Conservation (phyloP, 2,329 filamentous ascomycete species). For the Diaporthe sp. region DNA sequence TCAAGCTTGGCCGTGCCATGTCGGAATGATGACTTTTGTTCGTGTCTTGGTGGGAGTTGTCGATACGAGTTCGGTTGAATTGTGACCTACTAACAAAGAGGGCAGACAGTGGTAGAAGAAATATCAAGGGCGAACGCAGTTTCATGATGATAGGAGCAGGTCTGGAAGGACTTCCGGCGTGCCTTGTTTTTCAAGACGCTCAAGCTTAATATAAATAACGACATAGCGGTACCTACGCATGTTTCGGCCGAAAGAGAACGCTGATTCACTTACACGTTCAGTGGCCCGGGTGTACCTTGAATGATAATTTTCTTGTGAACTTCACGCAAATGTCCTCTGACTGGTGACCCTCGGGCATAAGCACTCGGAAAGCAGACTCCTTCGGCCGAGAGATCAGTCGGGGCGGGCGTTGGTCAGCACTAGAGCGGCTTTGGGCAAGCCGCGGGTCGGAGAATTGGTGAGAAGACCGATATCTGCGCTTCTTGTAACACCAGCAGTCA, state of each 20-base stretch:
- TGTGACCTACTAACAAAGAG: background rate
- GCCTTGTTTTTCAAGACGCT: no score
- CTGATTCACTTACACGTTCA: background rate
- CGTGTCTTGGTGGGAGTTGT: background rate
- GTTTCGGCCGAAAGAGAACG: background rate
- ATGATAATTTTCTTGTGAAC: no score
- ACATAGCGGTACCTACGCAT: background rate
- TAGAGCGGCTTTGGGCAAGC: background rate
- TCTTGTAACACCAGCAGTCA: background rate
- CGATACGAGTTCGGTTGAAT: background rate
- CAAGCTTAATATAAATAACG: background rate
- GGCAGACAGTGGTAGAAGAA: background rate
- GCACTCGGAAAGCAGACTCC: no score
- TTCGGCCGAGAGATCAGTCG: background rate
- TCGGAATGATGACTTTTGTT: background rate
- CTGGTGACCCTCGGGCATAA: background rate
- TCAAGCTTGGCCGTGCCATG: constrained; percentile 45
- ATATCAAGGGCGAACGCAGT: background rate
- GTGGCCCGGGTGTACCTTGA: background rate
- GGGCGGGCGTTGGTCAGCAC: constrained; percentile 1
- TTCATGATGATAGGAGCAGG: background rate
- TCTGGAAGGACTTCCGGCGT: background rate
- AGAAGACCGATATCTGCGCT: constrained; percentile 16
- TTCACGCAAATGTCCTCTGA: background rate
- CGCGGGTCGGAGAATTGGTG: background rate